Conservation (phyloP, 2,329 filamentous ascomycete species). For the Alternaria metachromatica region DNA sequence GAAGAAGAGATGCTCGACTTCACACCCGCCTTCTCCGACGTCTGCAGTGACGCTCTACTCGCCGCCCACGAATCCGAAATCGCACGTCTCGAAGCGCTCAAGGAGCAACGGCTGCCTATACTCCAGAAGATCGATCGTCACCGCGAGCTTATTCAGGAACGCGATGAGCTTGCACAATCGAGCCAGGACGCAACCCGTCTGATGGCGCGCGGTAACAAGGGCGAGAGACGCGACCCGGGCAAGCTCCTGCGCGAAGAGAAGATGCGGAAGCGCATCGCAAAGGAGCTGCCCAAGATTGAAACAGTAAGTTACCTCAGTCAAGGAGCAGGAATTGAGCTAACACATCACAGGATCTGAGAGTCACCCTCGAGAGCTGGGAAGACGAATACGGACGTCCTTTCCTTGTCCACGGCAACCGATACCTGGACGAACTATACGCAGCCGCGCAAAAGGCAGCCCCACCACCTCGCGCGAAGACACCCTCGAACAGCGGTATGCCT, state of each 20-base stretch:
- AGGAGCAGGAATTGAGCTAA: neutral
- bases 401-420: conserved; percentile 88
- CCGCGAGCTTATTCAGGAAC: conserved; percentile 80
- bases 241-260: conserved; percentile 96
- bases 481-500: conserved; percentile 57
- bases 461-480: conserved; percentile 75
- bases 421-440: conserved; percentile 81
- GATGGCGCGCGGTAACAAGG: conserved; percentile 89
- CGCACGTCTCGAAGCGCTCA: conserved; percentile 76
- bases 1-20: conserved; percentile 99
- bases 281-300: conserved; percentile 92
- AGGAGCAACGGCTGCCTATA: conserved; percentile 85
- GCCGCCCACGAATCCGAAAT: conserved; percentile 96
- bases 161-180: conserved; percentile 84
- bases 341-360: conserved; percentile 66
- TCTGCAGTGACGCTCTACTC: conserved; percentile 93
- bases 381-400: conserved; percentile 94
- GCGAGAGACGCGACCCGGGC: conserved; percentile 91
- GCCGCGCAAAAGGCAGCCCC: conserved; percentile 66
- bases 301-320: conserved; percentile 50
- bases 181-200: conserved; percentile 94
- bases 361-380: conserved; percentile 84
- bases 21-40: conserved; percentile 94
- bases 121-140: conserved; percentile 84
- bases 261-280: conserved; percentile 96